Conservation (phyloP, 257 asterid species). For the Penstemon eatonii region DNA sequence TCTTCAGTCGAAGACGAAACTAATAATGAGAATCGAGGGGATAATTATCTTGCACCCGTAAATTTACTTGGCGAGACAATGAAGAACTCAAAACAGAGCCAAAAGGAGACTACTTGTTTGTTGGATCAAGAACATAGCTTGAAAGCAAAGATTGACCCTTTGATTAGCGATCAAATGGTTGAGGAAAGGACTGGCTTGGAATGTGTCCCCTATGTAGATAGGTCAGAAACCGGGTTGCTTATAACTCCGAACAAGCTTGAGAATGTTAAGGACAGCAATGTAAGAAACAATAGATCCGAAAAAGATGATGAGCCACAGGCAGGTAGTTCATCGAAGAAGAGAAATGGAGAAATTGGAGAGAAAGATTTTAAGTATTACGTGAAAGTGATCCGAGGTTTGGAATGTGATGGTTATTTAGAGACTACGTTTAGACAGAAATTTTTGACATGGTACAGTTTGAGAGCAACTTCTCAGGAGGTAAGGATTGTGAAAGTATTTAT, state of each 20-base stretch:
- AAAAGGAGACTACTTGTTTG: slow-evolving; percentile 37
- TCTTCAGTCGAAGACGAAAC: slow-evolving; percentile 83
- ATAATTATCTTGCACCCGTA: slow-evolving; percentile 42
- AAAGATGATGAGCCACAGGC: slow-evolving; percentile 66
- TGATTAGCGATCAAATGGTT: slow-evolving; percentile 32
- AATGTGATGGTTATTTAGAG: slow-evolving; percentile 77
- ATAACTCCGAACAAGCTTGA: slow-evolving; percentile 69
- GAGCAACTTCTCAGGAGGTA: slow-evolving; percentile 70
- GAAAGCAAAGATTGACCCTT: slow-evolving; percentile 26
- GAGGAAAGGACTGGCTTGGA: slow-evolving; percentile 53
- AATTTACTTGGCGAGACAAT: slow-evolving; percentile 17
- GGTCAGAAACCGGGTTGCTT: slow-evolving; percentile 44
- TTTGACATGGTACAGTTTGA: slow-evolving; percentile 92
- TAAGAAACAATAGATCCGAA: slow-evolving; percentile 43
- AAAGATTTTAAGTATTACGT: slow-evolving; percentile 78
- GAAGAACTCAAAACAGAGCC: slow-evolving; percentile 29
- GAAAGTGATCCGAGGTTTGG: slow-evolving; percentile 83
- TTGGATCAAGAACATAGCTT: slow-evolving; percentile 46
- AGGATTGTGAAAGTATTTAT: slow-evolving; percentile 72
- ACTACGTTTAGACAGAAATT: slow-evolving; percentile 69
- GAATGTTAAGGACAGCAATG: slow-evolving; percentile 40
- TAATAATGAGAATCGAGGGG: slow-evolving; percentile 46
- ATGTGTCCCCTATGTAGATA: slow-evolving; percentile 39
- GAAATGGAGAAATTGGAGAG: slow-evolving; percentile 55
- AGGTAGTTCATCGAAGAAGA: slow-evolving; percentile 76